Evolutionary conservation across 768 basidiomycete genomes (phyloP).

Genomic region (Leucosporidium yakuticum): DNA sequence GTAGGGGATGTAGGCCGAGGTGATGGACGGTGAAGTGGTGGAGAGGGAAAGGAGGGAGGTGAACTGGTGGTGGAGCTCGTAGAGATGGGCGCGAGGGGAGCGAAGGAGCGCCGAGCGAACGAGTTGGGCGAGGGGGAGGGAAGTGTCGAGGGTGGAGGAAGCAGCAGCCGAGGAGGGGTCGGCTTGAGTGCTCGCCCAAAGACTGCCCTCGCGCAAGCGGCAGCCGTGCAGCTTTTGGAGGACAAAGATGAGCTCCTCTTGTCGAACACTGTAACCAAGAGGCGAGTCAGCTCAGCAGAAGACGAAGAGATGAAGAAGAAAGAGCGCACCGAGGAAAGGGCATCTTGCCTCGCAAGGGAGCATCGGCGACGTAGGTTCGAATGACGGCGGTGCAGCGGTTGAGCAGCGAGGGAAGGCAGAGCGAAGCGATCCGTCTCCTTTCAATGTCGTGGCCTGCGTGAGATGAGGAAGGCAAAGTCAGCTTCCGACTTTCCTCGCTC

Average conservation of each 20-base stretch:
- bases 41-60: slow-evolving; percentile 17
- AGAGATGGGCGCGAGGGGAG: slow-evolving; percentile 73
- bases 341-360: slow-evolving; percentile 71
- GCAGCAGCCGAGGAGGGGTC: slow-evolving; percentile 52
- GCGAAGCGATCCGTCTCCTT: slow-evolving; percentile 63
- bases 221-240: slow-evolving; percentile 68
- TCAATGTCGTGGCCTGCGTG: slow-evolving; percentile 56
- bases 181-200: slow-evolving; percentile 65
- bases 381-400: slow-evolving; percentile 67
- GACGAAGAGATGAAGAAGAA: neutral
- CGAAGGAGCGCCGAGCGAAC: slow-evolving; percentile 67
- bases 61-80: slow-evolving; percentile 69
- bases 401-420: slow-evolving; percentile 66
- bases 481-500: slow-evolving; percentile 45
- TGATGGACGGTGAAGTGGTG: neutral
- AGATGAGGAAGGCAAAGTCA: neutral
- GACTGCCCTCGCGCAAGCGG: slow-evolving; percentile 64
- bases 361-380: slow-evolving; percentile 73
- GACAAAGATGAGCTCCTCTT: slow-evolving; percentile 83
- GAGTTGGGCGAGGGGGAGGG: slow-evolving; percentile 52
- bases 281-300: neutral
- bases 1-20: slow-evolving; percentile 11
- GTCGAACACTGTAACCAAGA: slow-evolving; percentile 57
- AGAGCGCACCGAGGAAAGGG: slow-evolving; percentile 71
- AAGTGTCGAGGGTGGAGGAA: slow-evolving; percentile 45